phyloP scores from a whole-genome alignment of 1,139 yeast species.

The Scheffersomyces quercinus region DNA sequence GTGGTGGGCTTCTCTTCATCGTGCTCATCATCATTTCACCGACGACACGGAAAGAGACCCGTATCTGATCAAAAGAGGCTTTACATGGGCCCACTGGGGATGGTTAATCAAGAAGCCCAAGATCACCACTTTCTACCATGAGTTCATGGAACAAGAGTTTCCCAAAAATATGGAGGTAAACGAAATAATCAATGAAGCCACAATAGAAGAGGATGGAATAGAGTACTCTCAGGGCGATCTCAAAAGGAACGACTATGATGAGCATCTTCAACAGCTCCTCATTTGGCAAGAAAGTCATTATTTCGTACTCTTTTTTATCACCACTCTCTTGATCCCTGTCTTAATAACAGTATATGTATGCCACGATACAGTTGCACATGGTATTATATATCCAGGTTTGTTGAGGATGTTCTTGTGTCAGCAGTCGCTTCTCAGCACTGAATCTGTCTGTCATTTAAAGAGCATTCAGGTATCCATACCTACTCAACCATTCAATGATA shows the following conservation, averaged over 20 bases:
- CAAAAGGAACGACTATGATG: conserved; percentile 18
- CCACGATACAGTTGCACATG: conserved; percentile 51
- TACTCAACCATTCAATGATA: conserved; percentile 63
- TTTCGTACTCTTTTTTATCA: conserved; percentile 39
- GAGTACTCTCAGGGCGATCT: conserved; percentile 6
- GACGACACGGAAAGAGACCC: conserved; percentile 72
- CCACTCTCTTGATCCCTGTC: conserved; percentile 53
- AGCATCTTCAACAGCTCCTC: conserved; percentile 30
- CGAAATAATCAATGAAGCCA: conserved; percentile 31
- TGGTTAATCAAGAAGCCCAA: conserved; percentile 61
- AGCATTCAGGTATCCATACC: conserved; percentile 45
- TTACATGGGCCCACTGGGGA: conserved; percentile 62
- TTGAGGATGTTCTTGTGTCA: conserved; percentile 57
- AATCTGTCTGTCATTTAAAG: conserved; percentile 59
- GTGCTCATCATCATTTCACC: conserved; percentile 67
- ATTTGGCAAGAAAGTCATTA: conserved; percentile 62
- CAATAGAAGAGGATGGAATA: conserved; percentile 15
- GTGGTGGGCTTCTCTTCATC: conserved; percentile 65
- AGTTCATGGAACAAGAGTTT: conserved; percentile 42
- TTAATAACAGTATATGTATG: conserved; percentile 39
- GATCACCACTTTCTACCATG: conserved; percentile 31
- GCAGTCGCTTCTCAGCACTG: conserved; percentile 56
- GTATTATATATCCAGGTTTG: conserved; percentile 64
- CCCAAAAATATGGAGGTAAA: conserved; percentile 28
- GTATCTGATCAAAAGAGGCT: conserved; percentile 59